These are phyloP conservation scores for Aspergillus novofumigatus DNA, from an alignment of 2,329 filamentous ascomycete genomes.

Conservation along the genomic window DNA sequence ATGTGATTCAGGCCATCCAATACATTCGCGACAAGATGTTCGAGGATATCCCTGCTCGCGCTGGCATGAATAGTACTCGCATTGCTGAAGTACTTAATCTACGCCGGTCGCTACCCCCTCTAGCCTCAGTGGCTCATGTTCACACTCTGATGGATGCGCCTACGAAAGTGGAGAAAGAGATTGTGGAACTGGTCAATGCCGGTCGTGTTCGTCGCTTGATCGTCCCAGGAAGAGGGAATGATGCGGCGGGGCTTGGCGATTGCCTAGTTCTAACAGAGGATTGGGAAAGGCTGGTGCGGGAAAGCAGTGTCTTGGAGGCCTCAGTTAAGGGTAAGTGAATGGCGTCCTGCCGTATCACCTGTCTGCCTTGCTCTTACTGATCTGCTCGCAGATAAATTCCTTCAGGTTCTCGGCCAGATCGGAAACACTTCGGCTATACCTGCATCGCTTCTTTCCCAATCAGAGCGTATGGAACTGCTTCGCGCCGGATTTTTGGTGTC, in stretches of 20 bases:
- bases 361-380: slow-evolving; percentile 1
- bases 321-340: slow-evolving; percentile 31
- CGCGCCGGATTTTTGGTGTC: slow-evolving; percentile 54
- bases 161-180: slow-evolving; percentile 57
- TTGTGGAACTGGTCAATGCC: slow-evolving; percentile 48
- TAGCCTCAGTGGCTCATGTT: slow-evolving; percentile 58
- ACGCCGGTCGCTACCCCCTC: slow-evolving; percentile 51
- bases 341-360: background rate
- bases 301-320: slow-evolving; percentile 30
- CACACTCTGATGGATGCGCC: slow-evolving; percentile 55
- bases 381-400: slow-evolving; percentile 44
- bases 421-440: slow-evolving; percentile 46
- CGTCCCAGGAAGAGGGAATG: slow-evolving; percentile 54
- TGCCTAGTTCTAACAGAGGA: slow-evolving; percentile 53
- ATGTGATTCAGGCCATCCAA: slow-evolving; percentile 51
- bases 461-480: slow-evolving; percentile 48
- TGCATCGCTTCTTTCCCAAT: slow-evolving; percentile 40
- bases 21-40: slow-evolving; percentile 54
- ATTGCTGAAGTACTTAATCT: slow-evolving; percentile 58
- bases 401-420: slow-evolving; percentile 44
- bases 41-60: slow-evolving; percentile 50
- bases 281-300: slow-evolving; percentile 45
- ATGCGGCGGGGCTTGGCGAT: slow-evolving; percentile 54
- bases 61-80: slow-evolving; percentile 59
- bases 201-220: slow-evolving; percentile 53